Evolutionary conservation across 768 basidiomycete species (phyloP).

Genomic region (Rubroboletus satanas): DNA sequence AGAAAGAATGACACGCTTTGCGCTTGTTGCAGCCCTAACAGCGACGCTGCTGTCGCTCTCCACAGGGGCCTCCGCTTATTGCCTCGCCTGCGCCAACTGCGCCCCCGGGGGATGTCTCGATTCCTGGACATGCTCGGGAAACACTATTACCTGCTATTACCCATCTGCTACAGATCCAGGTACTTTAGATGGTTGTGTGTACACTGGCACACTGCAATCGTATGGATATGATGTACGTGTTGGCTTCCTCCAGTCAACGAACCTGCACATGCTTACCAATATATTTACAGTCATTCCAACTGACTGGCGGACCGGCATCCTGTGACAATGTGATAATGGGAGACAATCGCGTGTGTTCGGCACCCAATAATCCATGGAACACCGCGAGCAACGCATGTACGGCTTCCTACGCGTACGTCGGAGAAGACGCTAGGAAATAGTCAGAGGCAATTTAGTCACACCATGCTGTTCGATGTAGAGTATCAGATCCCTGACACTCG

Average conservation of each 20-base stretch:
- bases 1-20: neutral
- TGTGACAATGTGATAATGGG: neutral
- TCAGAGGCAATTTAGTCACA: neutral
- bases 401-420: neutral
- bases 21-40: neutral
- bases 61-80: neutral
- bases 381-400: neutral
- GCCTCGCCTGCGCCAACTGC: conserved; percentile 1
- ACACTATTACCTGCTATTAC: neutral
- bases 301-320: neutral
- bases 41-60: neutral
- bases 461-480: neutral
- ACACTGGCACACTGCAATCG: neutral
- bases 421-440: neutral
- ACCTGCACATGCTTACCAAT: too few species aligned
- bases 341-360: neutral
- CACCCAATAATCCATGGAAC: conserved; percentile 1
- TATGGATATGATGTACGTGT: too few species aligned
- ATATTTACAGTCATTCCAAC: neutral
- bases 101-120: neutral
- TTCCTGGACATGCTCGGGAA: conserved; percentile 7
- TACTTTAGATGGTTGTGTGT: neutral
- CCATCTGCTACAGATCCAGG: neutral
- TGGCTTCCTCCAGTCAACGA: neutral
- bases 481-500: neutral